Base-by-base conservation (phyloP, 1,284 basidiomycete species). In the Tilletia walkeri region DNA sequence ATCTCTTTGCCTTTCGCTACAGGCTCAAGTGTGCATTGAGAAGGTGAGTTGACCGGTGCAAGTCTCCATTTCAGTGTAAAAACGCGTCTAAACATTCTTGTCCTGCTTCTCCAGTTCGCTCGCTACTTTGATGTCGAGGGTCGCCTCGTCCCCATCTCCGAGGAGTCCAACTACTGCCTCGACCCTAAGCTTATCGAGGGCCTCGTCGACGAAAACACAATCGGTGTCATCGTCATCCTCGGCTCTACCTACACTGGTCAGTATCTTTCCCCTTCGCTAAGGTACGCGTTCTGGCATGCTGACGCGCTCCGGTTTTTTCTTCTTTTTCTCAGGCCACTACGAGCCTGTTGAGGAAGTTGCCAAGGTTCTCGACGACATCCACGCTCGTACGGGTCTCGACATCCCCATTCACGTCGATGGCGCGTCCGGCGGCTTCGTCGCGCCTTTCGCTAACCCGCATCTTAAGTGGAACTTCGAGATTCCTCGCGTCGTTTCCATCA, bases 291-390 rank as follows among this genome's bases (percentile, higher is more conserved):
- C 2, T 48, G 12, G 2, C 24, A 30, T 30, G 24, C 24, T 30
- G 24, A 30, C 24, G 24, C 24, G 24, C 24, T 1, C 24, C 24
- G 2, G 1, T 48, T 48, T 2, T 1, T 48, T n/a, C 95, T 85
- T 96, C 94, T 1, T 95, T 94, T 12, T 30, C 24, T 1, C 24
- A 30, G 24, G 41, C 41, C 91, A 92, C 77, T 96, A 95, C 81
- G 95, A 97, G 81, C 90, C 91, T 30, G 94, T 97, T 59, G 89
- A 92, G 82, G 92, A 91, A 80, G 92, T 97, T 89, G 86, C 90
- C 2, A 89, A 90, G 68, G 86, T 92, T 24, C 87, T 98, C 66
- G 95, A 97, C 84, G 89, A 91, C 75, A 94, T 92, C 81, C 90
- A 97, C 85, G 85, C 83, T n/a, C 87, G 88, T 79, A 95, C 92